Evolutionary conservation across 2,329 filamentous ascomycete species (phyloP), one percentile per base, ranked within the genome.

Genomic region (Fusarium sp.): DNA sequence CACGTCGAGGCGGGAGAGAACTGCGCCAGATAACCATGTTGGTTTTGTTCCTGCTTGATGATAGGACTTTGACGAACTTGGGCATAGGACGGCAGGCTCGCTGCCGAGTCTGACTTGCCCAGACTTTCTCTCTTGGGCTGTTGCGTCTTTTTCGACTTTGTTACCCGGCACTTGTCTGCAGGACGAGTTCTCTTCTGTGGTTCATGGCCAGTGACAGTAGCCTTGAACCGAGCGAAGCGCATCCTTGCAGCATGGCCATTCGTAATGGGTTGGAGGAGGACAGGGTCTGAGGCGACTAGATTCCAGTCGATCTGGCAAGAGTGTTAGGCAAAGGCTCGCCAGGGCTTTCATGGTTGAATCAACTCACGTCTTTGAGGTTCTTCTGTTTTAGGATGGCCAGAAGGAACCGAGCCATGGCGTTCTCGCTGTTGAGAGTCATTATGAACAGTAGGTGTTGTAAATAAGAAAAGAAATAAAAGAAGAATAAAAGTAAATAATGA

Each of bases 191-290:
- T 82, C 74, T 82, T 84, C 65, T 84, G 82, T 12, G 86, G 83
- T 72, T 86, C 82, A 44, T 82, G 77, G 27, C 84, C 84, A 11
- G 83, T 75, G 73, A 88, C 82, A 13, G 83, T 78, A 12, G 80
- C 74, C 29, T 81, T 79, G 74, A 88, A 88, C 38, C 87, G 83
- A 16, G 86, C 85, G 76, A 84, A 89, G 58, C 87, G 82, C 87
- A 89, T 89, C 49, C 87, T 84, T 32, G 87, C 87, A 30, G 87
- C 87, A 76, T 89, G 87, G 46, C 87, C 87, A 73, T 89, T 89
- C 67, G 85, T 83, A 63, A 89, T 88, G 70, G 83, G 80, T 52
- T 87, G 82, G 25, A 83, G 68, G 12, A 89, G 81, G 49, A 87
- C 82, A 22, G 86, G 85, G 64, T 88, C 85, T 38, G 81, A 77